These are phyloP conservation scores for Cercospora sesami DNA, from an alignment of 2,329 filamentous ascomycete genomes.

Conservation along the genomic window DNA sequence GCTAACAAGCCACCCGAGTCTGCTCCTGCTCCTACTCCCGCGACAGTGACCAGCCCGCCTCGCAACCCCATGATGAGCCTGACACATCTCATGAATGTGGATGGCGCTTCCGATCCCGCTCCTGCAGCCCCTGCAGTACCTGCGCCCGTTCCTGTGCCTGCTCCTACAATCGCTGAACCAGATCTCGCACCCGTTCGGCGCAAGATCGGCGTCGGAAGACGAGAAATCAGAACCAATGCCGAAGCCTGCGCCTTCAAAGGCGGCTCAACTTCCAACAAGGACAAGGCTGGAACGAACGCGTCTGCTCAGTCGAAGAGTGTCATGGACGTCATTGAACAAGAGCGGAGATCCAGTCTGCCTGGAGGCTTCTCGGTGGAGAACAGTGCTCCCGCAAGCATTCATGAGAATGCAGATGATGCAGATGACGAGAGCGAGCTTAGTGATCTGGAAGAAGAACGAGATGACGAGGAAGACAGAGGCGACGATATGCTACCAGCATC, in stretches of 20 bases:
- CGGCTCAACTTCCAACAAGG: conserved; percentile 7
- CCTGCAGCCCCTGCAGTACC: conserved; percentile 6
- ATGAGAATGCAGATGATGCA: conserved; percentile 54
- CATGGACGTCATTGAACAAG: conserved; percentile 33
- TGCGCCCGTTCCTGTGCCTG: conserved; percentile 8
- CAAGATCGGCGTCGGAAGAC: conserved; percentile 59
- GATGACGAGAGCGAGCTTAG: conserved; percentile 59
- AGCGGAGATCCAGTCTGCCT: conserved; percentile 16
- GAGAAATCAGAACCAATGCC: conserved; percentile 60
- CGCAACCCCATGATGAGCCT: conserved; percentile 38
- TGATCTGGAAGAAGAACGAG: conserved; percentile 48
- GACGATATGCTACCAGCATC: neutral
- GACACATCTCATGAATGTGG: conserved; percentile 39
- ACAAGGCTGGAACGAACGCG: conserved; percentile 13
- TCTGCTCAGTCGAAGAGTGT: conserved; percentile 22
- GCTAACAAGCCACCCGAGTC: conserved; percentile 23
- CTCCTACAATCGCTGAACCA: conserved; percentile 12
- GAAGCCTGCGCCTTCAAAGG: conserved; percentile 54
- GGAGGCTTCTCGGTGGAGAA: conserved; percentile 45
- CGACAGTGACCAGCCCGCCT: conserved; percentile 22
- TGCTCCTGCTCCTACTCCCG: conserved; percentile 13
- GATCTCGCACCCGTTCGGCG: conserved; percentile 39
- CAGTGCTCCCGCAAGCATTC: conserved; percentile 58
- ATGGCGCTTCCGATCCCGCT: conserved; percentile 30
- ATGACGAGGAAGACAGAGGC: neutral